These are phyloP conservation scores for Akanthomyces lecanii DNA, from an alignment of 2,329 filamentous ascomycete genomes.

Conservation along the genomic window DNA sequence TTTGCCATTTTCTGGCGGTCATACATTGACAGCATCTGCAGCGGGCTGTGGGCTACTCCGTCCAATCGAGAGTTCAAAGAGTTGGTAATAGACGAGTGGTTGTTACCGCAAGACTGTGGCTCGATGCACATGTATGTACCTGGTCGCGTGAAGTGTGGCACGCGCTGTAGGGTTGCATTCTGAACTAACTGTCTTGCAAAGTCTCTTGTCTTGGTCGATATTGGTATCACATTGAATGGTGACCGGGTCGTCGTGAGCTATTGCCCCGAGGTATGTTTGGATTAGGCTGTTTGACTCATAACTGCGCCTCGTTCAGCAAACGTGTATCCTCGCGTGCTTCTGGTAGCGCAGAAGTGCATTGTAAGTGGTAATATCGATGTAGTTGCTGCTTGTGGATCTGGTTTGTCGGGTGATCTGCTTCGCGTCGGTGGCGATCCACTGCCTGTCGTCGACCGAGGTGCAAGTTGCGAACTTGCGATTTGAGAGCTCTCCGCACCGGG, in stretches of 20 bases:
- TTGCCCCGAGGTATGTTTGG: background rate
- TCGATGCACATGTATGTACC: background rate
- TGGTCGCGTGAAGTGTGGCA: background rate
- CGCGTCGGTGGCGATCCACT: background rate
- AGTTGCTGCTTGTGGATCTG: background rate
- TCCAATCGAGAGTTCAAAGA: background rate
- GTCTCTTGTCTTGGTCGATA: background rate
- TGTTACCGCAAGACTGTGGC: background rate
- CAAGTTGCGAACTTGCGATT: background rate
- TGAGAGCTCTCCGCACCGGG: background rate
- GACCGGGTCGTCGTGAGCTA: background rate
- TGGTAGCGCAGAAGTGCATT: background rate
- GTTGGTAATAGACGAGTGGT: background rate
- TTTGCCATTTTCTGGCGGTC: background rate
- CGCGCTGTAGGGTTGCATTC: background rate
- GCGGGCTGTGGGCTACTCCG: background rate
- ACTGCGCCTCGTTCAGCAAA: background rate
- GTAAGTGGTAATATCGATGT: background rate
- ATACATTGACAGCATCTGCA: background rate
- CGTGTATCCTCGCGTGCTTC: background rate
- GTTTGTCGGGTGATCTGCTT: conserved; percentile 7
- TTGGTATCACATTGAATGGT: background rate
- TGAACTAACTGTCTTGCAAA: background rate
- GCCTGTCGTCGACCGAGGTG: background rate
- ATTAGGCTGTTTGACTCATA: background rate